Percentiles rank a stretch among this genome's conserved stretches.
These are phyloP conservation scores for Abrus precatorius DNA, from an alignment of 306 rosid genomes.

Conservation along the genomic window DNA sequence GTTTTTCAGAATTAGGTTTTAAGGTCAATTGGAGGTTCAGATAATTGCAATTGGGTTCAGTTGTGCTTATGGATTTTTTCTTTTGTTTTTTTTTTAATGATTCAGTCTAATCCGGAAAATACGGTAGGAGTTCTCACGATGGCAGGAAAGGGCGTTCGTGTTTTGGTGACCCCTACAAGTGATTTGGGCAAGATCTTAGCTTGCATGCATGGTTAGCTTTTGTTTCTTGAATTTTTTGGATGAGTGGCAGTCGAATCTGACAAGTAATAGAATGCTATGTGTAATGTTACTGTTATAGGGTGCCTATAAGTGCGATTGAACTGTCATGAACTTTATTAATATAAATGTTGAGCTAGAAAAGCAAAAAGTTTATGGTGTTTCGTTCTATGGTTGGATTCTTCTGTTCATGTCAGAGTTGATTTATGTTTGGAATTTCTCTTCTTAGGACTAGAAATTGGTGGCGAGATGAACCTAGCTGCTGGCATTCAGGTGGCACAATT, in stretches of 20 bases:
- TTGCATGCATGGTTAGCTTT: slow-evolving; percentile 88
- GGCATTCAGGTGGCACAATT: slow-evolving; percentile 97
- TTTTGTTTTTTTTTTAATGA: not conserved
- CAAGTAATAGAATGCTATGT: not conserved
- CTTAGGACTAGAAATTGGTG: slow-evolving; percentile 90
- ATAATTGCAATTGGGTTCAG: not conserved
- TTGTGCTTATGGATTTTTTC: not conserved
- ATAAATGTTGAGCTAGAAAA: slow-evolving; percentile 13
- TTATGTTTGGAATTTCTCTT: not conserved
- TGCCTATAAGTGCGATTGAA: slow-evolving; percentile 13
- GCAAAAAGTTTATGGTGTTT: slow-evolving; percentile 18
- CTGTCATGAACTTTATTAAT: slow-evolving; percentile 4
- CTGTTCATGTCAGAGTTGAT: slow-evolving; percentile 33
- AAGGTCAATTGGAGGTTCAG: not conserved
- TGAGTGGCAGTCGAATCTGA: not conserved
- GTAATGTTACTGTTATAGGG: slow-evolving; percentile 7
- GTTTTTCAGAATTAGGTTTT: slow-evolving; percentile 6
- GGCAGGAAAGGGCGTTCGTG: slow-evolving; percentile 96
- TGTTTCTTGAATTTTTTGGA: slow-evolving; percentile 20
- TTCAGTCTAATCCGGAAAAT: slow-evolving; percentile 92
- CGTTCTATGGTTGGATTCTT: slow-evolving; percentile 20
- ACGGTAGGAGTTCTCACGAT: slow-evolving; percentile 94
- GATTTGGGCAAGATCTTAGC: slow-evolving; percentile 94
- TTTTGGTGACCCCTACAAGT: slow-evolving; percentile 90
- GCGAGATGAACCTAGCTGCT: slow-evolving; percentile 92